Base-by-base conservation (phyloP, 2,329 filamentous ascomycete genomes). In the Alternaria solani region DNA sequence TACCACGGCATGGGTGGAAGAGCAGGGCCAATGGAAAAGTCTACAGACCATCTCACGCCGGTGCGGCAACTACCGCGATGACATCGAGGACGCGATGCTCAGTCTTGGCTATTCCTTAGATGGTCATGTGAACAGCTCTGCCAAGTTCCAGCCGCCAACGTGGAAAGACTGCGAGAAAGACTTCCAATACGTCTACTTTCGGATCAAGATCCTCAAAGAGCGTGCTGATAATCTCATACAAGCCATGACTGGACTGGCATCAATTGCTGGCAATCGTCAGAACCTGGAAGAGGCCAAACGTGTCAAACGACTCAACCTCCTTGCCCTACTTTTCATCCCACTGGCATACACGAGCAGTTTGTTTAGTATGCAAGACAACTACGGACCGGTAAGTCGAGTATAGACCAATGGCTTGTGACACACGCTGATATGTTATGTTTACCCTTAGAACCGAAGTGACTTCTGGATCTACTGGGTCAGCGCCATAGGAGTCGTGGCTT, bases 381-480 rank as follows among this genome's bases (percentile, higher is more conserved):
- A 67, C 39, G 69, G 71, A 7, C 74, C 75, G 18, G 46, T 49
- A 36, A 49, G 46, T n/a, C 5, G 9, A 7, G 2, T 14, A 18
- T 38, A 12, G 14, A 25, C 14, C 34, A 25, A 26, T 7, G 3
- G 8, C 14, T 1, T 3, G 32, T 38, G 20, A 49, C 14, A 5
- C 2, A 36, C 23, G 7, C 46, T 49, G 25, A 49, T 20, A 5
- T 25, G 0, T 25, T 11, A 36, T 8, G 18, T 7, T 1, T 3
- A 11, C 6, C 16, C 16, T 36, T 14, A 49, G 1, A 72, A 72
- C n/a, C 65, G 67, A 12, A 51, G 51, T 0, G 52, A 69, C 12
- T 76, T 76, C 26, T 76, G 73, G 72, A 62, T 76, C 2, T 76
- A 76, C 46, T 76, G 74, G 75, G 72, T 76, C 2, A 66, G 61